phyloP scores from a whole-genome alignment of 208 protist genomes.

The Leishmania tropica region DNA sequence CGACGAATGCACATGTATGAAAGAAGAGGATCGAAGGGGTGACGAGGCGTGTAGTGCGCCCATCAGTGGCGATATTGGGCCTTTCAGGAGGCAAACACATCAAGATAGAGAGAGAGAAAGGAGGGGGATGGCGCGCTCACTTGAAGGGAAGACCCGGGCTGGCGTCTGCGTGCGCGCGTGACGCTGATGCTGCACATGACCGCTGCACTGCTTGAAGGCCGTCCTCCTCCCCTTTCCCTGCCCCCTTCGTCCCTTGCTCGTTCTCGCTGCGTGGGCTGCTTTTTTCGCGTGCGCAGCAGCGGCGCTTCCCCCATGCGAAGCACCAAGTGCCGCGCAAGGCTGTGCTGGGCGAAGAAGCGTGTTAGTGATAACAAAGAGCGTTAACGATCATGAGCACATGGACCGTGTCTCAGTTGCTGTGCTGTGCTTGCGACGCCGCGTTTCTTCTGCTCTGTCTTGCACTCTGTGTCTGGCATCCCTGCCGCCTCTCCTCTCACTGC shows the following conservation, averaged over 20 bases:
- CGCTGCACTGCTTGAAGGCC: neutral
- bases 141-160: neutral
- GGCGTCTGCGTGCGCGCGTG: neutral
- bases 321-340: neutral
- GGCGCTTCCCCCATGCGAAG: neutral
- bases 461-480: neutral
- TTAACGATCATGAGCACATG: neutral
- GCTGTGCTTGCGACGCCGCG: neutral
- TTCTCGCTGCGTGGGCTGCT: neutral
- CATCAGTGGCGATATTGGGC: neutral
- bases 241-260: neutral
- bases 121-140: neutral
- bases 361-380: neutral
- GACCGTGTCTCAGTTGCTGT: neutral
- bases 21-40: neutral
- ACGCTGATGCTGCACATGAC: neutral
- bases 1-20: neutral
- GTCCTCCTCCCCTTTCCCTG: neutral
- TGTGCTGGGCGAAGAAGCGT: neutral
- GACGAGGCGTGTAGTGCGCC: neutral
- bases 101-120: neutral
- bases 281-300: neutral
- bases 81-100: neutral
- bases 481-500: neutral
- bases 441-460: neutral